Conservation (phyloP, 805 yeast species). For the Starmerella vitae region DNA sequence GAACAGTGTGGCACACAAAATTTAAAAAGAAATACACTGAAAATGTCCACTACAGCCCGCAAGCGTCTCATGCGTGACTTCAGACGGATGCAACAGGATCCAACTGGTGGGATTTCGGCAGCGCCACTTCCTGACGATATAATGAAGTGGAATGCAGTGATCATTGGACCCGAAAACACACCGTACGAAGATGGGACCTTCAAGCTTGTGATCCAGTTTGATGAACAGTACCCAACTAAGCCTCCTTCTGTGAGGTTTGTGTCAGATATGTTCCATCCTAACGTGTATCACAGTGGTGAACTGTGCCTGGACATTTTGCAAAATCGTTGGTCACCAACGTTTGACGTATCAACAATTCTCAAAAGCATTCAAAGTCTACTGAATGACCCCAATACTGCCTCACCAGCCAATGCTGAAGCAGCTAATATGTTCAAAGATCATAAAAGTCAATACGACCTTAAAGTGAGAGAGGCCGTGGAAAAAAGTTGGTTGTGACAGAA, state of each 20-base stretch:
- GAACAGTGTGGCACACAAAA: too few species aligned
- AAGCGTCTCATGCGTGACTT: conserved; percentile 98
- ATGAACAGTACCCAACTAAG: conserved; percentile 94
- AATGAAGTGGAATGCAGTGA: conserved; percentile 96
- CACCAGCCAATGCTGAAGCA: conserved; percentile 97
- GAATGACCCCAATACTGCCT: conserved; percentile 90
- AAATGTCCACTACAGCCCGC: conserved; percentile 96
- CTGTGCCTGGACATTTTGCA: conserved; percentile 90
- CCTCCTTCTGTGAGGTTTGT: conserved; percentile 88
- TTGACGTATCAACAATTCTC: conserved; percentile 88
- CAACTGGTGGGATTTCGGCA: conserved; percentile 96
- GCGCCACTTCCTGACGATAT: conserved; percentile 95
- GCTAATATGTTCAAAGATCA: conserved; percentile 92
- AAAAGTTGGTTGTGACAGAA: conserved; percentile 19
- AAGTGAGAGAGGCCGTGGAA: conserved; percentile 92
- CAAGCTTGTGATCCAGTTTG: conserved; percentile 71
- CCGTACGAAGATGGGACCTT: conserved; percentile 98
- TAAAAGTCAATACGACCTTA: conserved; percentile 75
- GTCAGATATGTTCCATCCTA: conserved; percentile 95
- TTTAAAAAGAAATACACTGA: too few species aligned
- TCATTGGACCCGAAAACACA: conserved; percentile 93
- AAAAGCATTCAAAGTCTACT: conserved; percentile 77
- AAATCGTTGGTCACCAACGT: conserved; percentile 97
- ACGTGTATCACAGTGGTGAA: conserved; percentile 91
- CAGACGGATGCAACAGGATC: conserved; percentile 95